Base-by-base conservation (phyloP, 176 grass and related monocot species). In the Leersia perrieri region DNA sequence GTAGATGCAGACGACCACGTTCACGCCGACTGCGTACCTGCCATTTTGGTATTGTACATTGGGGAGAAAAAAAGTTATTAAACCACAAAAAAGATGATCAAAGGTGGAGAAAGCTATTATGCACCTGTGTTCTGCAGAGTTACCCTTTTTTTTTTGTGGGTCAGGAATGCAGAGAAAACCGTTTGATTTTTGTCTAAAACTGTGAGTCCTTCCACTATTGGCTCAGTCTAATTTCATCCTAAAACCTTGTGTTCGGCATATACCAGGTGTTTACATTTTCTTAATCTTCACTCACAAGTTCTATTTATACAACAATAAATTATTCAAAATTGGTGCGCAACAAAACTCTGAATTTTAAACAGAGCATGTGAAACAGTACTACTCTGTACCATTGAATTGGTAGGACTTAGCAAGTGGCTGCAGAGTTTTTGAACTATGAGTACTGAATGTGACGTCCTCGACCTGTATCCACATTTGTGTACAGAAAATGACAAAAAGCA, bases 1-100 rank as follows among this genome's bases (percentile, higher is more conserved):
- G 77, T 99, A 95, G 20, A 74, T 60, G 75, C 94, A 99, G 36
- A 68, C 83, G 39, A 99, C 74, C 73, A 91, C 89, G 69, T 99
- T 99, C 84, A 93, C 80, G 0, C 34, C 85, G 15, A 99, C 69
- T 53, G 77, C 80, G 45, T 90, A 99, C 84, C 96, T 99, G 89
- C 28, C 22, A 53, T 2, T 53, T 22, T 53, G 0, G 49, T 53
- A 22, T 53, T n/a, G 64, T 29, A 6, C 18, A 51, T 60, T 72
- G 4, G 25, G 2, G 13, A 70, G 55, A 6, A 60, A 29, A n/a
- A 0, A 77, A 28, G 11, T 57, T 1, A 35, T 9, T 82, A 33
- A 20, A 14, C 20, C 5, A 40, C n/a, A 3, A 68, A 31, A 31
- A 27, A 61, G 63, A 64, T 5, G 66, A n/a, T n/a, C n/a, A n/a